Percentiles rank a stretch among this genome's conserved stretches.
These are phyloP conservation scores for Ophiostoma angusticollis DNA, from an alignment of 2,329 filamentous ascomycete species.

Conservation along the genomic window DNA sequence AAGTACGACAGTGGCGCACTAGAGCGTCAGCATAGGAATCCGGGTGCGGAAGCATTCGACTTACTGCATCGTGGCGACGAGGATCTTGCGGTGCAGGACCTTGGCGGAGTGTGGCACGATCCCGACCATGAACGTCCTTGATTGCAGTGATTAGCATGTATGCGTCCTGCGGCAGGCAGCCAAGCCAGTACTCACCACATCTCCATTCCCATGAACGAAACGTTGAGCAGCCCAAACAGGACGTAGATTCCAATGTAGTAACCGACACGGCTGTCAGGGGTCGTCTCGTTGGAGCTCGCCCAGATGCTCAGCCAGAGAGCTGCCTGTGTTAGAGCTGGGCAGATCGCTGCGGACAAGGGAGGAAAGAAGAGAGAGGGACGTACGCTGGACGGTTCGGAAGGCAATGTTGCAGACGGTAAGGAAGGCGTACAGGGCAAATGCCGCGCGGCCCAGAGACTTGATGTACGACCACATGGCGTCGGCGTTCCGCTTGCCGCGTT, in stretches of 20 bases:
- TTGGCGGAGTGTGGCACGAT: conserved; percentile 21
- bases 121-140: conserved; percentile 21
- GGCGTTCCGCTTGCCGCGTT: conserved; percentile 11
- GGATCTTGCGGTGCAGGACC: conserved; percentile 18
- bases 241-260: conserved; percentile 26
- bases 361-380: conserved; percentile 4
- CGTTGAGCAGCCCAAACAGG: conserved; percentile 15
- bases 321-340: conserved; percentile 11
- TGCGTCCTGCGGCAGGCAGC: no score
- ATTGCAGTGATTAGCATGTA: neutral
- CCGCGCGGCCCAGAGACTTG: conserved; percentile 5
- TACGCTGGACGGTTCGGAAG: conserved; percentile 14
- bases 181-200: conserved; percentile 7
- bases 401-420: conserved; percentile 6
- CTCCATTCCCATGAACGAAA: conserved; percentile 8
- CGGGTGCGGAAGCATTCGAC: no score
- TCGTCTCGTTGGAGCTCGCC: conserved; percentile 26
- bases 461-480: conserved; percentile 10
- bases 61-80: conserved; percentile 14
- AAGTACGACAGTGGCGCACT: conserved; percentile 23
- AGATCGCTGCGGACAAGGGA: neutral
- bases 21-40: neutral
- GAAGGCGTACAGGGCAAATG: conserved; percentile 4
- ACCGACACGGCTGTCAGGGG: conserved; percentile 24
- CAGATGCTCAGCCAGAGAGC: conserved; percentile 36